Evolutionary conservation across 768 basidiomycete genomes (phyloP).

Genomic region (Stropharia rugosoannulata): DNA sequence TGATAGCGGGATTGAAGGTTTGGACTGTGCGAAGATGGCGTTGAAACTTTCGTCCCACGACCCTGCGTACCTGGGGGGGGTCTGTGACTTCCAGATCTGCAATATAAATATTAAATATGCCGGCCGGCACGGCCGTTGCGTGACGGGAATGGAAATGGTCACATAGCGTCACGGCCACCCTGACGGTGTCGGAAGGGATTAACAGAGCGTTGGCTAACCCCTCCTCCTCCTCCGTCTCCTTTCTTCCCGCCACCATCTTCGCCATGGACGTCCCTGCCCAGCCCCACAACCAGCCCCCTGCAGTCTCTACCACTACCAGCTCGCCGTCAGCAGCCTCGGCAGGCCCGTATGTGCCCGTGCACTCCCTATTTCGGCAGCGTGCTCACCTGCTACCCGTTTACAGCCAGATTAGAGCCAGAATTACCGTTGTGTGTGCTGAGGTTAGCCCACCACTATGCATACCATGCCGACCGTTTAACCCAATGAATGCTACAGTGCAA

Average conservation of each 20-base stretch:
- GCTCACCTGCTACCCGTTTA: conserved; percentile 33
- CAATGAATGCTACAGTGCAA: conserved; percentile 58
- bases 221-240: conserved; percentile 2
- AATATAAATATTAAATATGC: neutral
- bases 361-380: conserved; percentile 2
- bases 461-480: neutral
- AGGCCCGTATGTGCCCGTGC: conserved; percentile 13
- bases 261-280: conserved; percentile 4
- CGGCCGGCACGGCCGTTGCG: neutral
- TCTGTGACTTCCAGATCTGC: conserved; percentile 3
- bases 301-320: neutral
- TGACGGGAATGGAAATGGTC: neutral
- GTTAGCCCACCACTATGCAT: conserved; percentile 33
- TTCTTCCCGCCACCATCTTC: conserved; percentile 9
- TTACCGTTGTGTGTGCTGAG: conserved; percentile 83
- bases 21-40: conserved; percentile 5
- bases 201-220: conserved; percentile 4
- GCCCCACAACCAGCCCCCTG: neutral
- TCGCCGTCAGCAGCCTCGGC: conserved; percentile 12
- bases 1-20: conserved; percentile 6
- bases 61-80: neutral
- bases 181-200: conserved; percentile 8
- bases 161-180: conserved; percentile 6
- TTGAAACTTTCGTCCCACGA: too few species aligned
- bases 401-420: conserved; percentile 58